Conservation (phyloP, 257 asterid species). For the Paraleonurus japonicus region DNA sequence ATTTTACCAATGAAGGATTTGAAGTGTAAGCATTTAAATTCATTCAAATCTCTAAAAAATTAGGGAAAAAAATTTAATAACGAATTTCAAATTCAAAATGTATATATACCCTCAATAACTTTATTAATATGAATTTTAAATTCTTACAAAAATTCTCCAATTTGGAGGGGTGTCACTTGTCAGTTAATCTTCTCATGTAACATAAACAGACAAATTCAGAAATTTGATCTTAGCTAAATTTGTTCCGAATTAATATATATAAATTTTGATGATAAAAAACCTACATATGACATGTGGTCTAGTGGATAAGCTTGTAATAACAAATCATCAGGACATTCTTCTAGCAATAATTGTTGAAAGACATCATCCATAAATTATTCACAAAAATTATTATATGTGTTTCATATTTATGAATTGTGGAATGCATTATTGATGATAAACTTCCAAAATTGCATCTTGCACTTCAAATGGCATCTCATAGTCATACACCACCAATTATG, state of each 20-base stretch:
- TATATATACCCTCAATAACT: no score
- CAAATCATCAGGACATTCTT: slow-evolving; percentile 9
- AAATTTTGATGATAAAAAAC: background rate
- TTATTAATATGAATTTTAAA: background rate
- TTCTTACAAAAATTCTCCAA: no score
- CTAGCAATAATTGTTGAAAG: slow-evolving; percentile 32
- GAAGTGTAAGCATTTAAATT: no score
- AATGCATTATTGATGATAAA: slow-evolving; percentile 44
- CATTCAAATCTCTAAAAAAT: no score
- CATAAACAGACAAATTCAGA: slow-evolving; percentile 9
- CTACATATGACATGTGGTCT: slow-evolving; percentile 34
- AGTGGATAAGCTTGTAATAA: slow-evolving; percentile 31
- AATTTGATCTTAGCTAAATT: slow-evolving; percentile 3
- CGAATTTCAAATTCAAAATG: background rate
- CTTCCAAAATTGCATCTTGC: slow-evolving; percentile 26
- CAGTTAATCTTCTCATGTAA: background rate
- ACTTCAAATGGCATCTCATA: slow-evolving; percentile 21
- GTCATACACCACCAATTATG: background rate
- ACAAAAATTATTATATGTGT: background rate
- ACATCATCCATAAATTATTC: slow-evolving; percentile 4
- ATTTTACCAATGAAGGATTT: no score
- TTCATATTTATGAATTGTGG: background rate
- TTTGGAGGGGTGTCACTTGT: no score
- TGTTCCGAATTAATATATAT: background rate
- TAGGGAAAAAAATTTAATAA: background rate